These are phyloP conservation scores for Globisporangium nagaii DNA, from an alignment of 352 stramenopile genomes.

Conservation along the genomic window DNA sequence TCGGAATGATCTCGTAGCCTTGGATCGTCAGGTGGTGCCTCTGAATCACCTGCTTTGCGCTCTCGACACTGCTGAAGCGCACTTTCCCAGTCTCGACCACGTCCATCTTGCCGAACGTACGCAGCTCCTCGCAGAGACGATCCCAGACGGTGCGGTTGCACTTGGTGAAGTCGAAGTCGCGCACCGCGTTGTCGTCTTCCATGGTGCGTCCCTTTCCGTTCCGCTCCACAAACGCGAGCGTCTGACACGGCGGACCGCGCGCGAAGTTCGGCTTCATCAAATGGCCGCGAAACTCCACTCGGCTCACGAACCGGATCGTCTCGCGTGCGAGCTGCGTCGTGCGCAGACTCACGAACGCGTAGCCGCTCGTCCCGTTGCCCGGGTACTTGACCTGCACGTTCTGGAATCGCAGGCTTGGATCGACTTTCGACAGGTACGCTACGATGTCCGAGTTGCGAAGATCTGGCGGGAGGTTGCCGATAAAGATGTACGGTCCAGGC, in stretches of 20 bases:
- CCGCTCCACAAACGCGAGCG: constrained; percentile 58
- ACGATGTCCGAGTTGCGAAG: constrained; percentile 35
- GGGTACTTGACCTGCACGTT: constrained; percentile 61
- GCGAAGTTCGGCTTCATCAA: constrained; percentile 63
- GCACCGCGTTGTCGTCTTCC: constrained; percentile 35
- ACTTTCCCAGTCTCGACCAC: constrained; percentile 37
- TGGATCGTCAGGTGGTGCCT: constrained; percentile 40
- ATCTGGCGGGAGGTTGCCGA: constrained; percentile 55
- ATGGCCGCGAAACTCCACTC: constrained; percentile 30
- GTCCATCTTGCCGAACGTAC: constrained; percentile 42
- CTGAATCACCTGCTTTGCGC: constrained; percentile 53
- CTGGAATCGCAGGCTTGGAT: constrained; percentile 33
- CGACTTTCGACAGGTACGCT: constrained; percentile 43
- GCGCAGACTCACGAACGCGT: constrained; percentile 65
- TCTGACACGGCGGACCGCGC: constrained; percentile 55
- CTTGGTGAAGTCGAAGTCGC: constrained; percentile 37
- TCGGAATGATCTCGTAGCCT: constrained; percentile 48
- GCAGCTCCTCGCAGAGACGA: constrained; percentile 31
- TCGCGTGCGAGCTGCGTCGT: constrained; percentile 44
- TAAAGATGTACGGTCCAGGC: constrained; percentile 62
- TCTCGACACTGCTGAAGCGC: constrained; percentile 44
- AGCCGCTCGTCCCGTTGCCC: constrained; percentile 17
- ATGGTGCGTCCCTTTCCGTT: constrained; percentile 22
- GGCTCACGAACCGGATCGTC: constrained; percentile 41
- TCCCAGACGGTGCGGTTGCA: constrained; percentile 43